A percentile compares a stretch with the other conserved stretches of the same genome.
Conservation (phyloP, 2,329 filamentous ascomycete genomes). For the Mycosphaerella arachidis region DNA sequence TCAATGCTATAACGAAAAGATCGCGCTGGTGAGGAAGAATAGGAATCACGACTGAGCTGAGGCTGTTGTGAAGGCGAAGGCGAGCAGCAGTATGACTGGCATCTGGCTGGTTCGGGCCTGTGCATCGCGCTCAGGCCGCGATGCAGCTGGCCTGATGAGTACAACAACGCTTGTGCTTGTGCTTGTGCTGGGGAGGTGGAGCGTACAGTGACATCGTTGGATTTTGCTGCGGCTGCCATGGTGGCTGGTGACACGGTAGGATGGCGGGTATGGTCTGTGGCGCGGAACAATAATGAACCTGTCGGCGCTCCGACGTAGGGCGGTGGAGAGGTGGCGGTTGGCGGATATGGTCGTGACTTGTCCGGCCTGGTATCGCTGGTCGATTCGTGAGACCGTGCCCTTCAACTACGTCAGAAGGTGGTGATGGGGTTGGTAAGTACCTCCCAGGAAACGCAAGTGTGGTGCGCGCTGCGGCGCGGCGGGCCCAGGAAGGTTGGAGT, state of each 20-base stretch:
- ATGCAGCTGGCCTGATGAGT: constrained; percentile 5
- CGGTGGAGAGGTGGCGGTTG: not conserved
- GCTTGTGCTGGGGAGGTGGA: constrained; percentile 11
- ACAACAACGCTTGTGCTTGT: not conserved
- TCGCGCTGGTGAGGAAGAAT: constrained; percentile 8
- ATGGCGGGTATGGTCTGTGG: not conserved
- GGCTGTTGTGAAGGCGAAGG: constrained; percentile 9
- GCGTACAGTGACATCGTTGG: constrained; percentile 25
- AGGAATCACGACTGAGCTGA: constrained; percentile 14
- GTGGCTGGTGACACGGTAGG: not conserved
- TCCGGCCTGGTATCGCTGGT: not conserved
- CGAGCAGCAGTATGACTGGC: constrained; percentile 18
- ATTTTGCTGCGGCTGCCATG: constrained; percentile 22
- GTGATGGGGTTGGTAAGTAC: not conserved
- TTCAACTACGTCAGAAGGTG: not conserved
- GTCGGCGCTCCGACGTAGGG: constrained; percentile 1
- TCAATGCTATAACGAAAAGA: constrained; percentile 10
- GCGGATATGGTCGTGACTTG: not conserved
- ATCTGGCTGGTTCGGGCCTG: not conserved
- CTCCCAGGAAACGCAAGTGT: not conserved
- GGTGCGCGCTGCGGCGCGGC: not conserved
- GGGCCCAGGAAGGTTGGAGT: not conserved
- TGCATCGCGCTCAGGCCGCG: constrained; percentile 4
- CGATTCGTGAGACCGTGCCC: not conserved
- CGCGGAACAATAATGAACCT: not conserved